Conservation (phyloP, 257 asterid species). For the Echites panduratus region DNA sequence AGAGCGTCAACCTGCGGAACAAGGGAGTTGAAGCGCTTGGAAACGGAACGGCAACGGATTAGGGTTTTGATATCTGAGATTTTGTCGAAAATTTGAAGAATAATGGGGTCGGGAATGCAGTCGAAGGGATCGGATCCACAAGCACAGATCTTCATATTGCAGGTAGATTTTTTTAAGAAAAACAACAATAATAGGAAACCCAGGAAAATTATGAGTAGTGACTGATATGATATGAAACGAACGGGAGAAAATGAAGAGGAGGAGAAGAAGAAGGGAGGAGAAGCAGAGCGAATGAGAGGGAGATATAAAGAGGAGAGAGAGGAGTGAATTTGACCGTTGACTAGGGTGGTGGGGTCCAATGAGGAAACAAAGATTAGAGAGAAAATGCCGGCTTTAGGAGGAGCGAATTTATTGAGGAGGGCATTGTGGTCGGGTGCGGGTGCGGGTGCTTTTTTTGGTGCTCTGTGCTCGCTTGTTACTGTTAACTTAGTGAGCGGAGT, state of each 20-base stretch:
- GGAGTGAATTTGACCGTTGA: slow-evolving; percentile 23
- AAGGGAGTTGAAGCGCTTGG: slow-evolving; percentile 44
- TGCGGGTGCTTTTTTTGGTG: no score
- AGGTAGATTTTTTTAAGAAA: not conserved
- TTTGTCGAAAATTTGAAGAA: slow-evolving; percentile 49
- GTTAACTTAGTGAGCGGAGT: no score
- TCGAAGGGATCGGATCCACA: slow-evolving; percentile 28
- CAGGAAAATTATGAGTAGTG: not conserved
- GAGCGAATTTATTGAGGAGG: not conserved
- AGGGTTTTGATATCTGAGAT: slow-evolving; percentile 54
- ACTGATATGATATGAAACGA: not conserved
- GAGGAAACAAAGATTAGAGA: not conserved
- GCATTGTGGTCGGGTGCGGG: not conserved
- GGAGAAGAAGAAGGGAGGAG: not conserved
- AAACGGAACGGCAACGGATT: slow-evolving; percentile 48
- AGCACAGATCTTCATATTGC: slow-evolving; percentile 10
- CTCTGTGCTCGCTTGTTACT: no score
- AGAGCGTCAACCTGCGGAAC: slow-evolving; percentile 57
- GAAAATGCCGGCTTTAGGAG: not conserved
- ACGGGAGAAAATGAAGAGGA: no score
- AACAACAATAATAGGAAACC: not conserved
- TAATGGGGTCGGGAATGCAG: slow-evolving; percentile 56
- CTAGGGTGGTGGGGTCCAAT: slow-evolving; percentile 2
- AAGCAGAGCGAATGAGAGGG: not conserved
- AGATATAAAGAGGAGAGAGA: not conserved